phyloP scores from a whole-genome alignment of 768 basidiomycete species.

The Clitopilus hobsonii region DNA sequence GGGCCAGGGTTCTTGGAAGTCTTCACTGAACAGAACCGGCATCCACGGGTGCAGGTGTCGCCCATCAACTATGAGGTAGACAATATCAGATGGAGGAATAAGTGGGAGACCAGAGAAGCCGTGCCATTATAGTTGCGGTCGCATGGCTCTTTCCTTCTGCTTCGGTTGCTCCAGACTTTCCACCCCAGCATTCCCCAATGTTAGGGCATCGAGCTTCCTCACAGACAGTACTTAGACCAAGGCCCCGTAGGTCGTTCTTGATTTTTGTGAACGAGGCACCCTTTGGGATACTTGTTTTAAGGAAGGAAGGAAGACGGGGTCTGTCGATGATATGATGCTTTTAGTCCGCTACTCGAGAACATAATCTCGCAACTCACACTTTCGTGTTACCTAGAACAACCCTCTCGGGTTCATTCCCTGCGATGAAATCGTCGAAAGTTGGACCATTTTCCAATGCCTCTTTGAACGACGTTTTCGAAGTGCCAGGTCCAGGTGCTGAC shows the following conservation, averaged over 20 bases:
- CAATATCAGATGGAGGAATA: conserved; percentile 1
- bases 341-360: neutral
- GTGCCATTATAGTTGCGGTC: conserved; percentile 98
- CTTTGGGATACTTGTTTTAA: conserved; percentile 91
- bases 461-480: neutral
- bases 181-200: conserved; percentile 99
- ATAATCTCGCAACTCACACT: conserved; percentile 38
- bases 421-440: conserved; percentile 75
- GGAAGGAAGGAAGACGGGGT: conserved; percentile 78
- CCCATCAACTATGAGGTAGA: conserved; percentile 79
- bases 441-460: conserved; percentile 62
- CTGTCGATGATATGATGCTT: conserved; percentile 30
- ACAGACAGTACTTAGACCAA: conserved; percentile 92
- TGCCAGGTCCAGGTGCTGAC: neutral
- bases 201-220: conserved; percentile 99
- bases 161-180: conserved; percentile 59
- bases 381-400: conserved; percentile 69
- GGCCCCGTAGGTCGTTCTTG: conserved; percentile 90
- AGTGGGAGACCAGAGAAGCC: conserved; percentile 10
- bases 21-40: conserved; percentile 96
- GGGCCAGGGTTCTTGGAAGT: conserved; percentile 87
- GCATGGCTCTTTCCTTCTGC: conserved; percentile 76
- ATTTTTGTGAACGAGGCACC: conserved; percentile 87
- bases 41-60: conserved; percentile 96
- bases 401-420: conserved; percentile 50